Conservation (phyloP, 2,329 filamentous ascomycete species). For the Fusarium sp. region DNA sequence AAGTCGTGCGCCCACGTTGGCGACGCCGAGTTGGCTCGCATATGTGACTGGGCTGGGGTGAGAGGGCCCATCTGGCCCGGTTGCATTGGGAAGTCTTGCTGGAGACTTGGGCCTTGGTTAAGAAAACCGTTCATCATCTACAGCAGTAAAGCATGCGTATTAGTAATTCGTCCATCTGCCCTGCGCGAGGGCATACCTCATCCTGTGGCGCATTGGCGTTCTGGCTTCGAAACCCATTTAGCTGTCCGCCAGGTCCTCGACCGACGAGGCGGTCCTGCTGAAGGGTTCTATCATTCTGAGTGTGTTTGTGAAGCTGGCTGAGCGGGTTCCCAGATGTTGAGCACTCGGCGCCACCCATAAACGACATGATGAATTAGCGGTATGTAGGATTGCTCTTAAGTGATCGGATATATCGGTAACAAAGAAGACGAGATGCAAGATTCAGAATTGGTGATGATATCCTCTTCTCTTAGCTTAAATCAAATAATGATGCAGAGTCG, state of each 20-base stretch:
- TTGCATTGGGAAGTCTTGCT: conserved; percentile 65
- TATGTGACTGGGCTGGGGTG: conserved; percentile 62
- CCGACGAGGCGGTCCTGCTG: conserved; percentile 90
- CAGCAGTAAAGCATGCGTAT: conserved; percentile 33
- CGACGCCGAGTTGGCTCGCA: conserved; percentile 64
- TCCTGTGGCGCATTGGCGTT: conserved; percentile 77
- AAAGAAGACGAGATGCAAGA: not conserved
- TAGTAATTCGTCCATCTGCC: conserved; percentile 44
- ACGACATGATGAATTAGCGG: conserved; percentile 76
- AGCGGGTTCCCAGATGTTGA: conserved; percentile 96
- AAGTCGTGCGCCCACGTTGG: conserved; percentile 67
- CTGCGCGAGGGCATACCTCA: conserved; percentile 63
- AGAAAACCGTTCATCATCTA: conserved; percentile 95
- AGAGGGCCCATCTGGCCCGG: conserved; percentile 59
- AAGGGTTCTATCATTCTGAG: conserved; percentile 93
- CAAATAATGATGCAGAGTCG: conserved; percentile 8
- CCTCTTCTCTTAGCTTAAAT: not conserved
- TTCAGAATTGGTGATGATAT: conserved; percentile 7
- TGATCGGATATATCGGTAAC: conserved; percentile 16
- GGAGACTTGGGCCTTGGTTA: conserved; percentile 75
- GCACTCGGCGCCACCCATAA: conserved; percentile 95
- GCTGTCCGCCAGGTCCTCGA: conserved; percentile 73
- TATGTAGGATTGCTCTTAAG: conserved; percentile 12
- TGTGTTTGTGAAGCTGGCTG: conserved; percentile 97
- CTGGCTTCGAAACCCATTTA: conserved; percentile 81